Conservation (phyloP, 2,329 filamentous ascomycete genomes). For the Alternaria brassicae region DNA sequence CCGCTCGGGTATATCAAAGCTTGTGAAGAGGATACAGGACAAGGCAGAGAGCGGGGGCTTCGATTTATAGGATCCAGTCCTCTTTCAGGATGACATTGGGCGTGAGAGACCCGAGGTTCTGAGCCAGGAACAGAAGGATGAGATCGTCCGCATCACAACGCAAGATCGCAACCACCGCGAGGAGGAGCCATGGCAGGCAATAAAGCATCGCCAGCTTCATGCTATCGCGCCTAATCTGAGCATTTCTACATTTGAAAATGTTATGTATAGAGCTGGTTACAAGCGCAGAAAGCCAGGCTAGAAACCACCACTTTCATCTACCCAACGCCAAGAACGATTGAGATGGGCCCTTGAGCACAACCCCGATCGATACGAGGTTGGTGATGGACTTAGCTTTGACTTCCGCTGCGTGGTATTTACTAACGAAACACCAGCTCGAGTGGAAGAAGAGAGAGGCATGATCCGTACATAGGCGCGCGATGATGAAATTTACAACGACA, state of each 20-base stretch:
- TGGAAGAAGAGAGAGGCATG: neutral
- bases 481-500: neutral
- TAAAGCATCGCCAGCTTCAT: slow-evolving; percentile 2
- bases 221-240: slow-evolving; percentile 2
- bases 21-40: neutral
- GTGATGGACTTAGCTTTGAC: neutral
- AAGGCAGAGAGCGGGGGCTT: neutral
- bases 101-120: neutral
- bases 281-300: neutral
- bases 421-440: neutral
- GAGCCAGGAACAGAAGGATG: neutral
- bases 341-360: neutral
- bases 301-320: neutral
- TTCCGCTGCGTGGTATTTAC: neutral
- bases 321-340: neutral
- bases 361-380: neutral
- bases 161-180: neutral
- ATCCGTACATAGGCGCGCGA: neutral
- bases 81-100: neutral
- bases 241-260: slow-evolving; percentile 9
- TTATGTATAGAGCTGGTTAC: slow-evolving; percentile 13
- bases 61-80: neutral
- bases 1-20: neutral
- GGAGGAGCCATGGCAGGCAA: slow-evolving; percentile 10
- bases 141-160: neutral